These are phyloP conservation scores for Trifolium subterraneum DNA, from an alignment of 306 rosid species.

Conservation along the genomic window DNA sequence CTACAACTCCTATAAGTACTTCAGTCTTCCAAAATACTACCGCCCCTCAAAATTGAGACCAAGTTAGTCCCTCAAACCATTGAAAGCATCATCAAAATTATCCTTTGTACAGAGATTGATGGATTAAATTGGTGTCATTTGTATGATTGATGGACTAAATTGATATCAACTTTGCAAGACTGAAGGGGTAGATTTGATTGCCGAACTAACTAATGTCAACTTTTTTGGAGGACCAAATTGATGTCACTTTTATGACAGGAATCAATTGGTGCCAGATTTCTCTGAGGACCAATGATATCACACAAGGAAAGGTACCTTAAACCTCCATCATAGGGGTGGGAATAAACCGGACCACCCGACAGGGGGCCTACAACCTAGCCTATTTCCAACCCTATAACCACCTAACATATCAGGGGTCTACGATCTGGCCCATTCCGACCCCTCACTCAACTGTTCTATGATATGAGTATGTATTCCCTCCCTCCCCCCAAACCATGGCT, in stretches of 20 bases:
- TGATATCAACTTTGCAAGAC: conserved; percentile 3
- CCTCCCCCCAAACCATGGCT: not conserved
- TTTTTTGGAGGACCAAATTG: not conserved
- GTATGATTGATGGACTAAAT: not conserved
- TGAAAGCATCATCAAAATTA: not conserved
- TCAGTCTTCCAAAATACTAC: conserved; percentile 9
- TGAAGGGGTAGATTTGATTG: not conserved
- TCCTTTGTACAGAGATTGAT: not conserved
- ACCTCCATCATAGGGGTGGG: not conserved
- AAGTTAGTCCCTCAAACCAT: conserved; percentile 23
- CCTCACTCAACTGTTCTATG: not conserved
- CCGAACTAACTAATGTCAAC: not conserved
- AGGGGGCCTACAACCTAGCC: no score
- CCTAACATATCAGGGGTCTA: no score
- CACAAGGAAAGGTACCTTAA: not conserved
- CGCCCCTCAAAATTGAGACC: conserved; percentile 7
- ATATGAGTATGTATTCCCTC: not conserved
- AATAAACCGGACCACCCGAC: no score
- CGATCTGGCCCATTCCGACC: no score
- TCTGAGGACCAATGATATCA: conserved; percentile 6
- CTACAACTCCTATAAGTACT: not conserved
- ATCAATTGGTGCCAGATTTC: not conserved
- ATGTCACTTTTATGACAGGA: not conserved
- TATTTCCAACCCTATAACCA: no score
- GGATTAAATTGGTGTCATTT: not conserved